Evolutionary conservation across 2,329 filamentous ascomycete species (phyloP), one percentile per base, ranked within the genome.

Genomic region (Endoconidiophora laricicola): DNA sequence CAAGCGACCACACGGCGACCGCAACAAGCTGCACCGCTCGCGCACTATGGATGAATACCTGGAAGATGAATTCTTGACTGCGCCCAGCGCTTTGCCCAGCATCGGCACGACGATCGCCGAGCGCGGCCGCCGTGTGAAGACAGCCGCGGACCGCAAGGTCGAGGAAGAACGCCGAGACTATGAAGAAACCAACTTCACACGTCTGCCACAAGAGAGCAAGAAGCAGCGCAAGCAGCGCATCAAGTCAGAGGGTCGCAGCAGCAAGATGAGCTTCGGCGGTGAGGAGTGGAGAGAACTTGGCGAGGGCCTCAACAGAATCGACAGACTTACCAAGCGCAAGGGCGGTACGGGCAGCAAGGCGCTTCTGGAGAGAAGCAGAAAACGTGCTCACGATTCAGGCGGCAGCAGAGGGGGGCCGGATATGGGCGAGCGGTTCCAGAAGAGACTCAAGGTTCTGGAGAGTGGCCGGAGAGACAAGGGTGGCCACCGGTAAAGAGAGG

Each of bases 11-110:
- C 40, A 36, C 12, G 72, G 78, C 52, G 77, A 81, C 54, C 78
- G 78, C 55, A 75, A 77, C 40, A 71, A 76, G 40, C 75, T 78
- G 2, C 72, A 76, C 54, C 85, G 84, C 60, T 94, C 88, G 0
- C 79, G 80, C 44, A 86, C 87, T 1, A 79, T 98, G 60, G 88
- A 96, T 60, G 90, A 96, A 60, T 98, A 93, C 59, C 78, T 98
- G 55, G 78, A 75, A 46, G 79, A 83, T 16, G 91, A 98, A 64
- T 72, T 96, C 53, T 88, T 86, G 0, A 66, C 74, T 4, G 86
- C 86, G 2, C 91, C 91, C 1, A 66, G 86, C 52, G 85, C 87
- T 1, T 77, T 93, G 62, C 87, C 90, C 49, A 93, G 83, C 57
- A 93, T 98, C 58, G 93, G 91, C 54, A 91, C 84, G 51, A 94